Base-by-base conservation (phyloP, 192 early-diverging fungal genomes). In the Entomortierella beljakovae region DNA sequence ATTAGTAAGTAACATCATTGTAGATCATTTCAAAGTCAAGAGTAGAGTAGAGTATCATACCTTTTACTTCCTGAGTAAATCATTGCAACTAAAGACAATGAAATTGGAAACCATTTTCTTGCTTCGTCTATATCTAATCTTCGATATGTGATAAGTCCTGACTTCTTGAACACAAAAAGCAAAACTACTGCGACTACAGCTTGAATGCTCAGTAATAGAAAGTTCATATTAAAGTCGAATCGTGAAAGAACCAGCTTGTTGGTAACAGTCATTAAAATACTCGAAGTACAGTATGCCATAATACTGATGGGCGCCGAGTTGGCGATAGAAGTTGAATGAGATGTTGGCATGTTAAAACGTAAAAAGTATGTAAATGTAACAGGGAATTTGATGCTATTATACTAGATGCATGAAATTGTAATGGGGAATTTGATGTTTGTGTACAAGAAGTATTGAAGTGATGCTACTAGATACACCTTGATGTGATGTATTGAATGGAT, bases 61-160 rank as follows among this genome's bases (percentile, higher is more conserved):
- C 95, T 92, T 80, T 97, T 97, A 60, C 94, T 94, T 56, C 96
- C 98, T 23, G 96, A 97, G 84, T 98, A 98, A 63, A 99, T 93
- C 98, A 99, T 99, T 37, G 91, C 85, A 6, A 95, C 95, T 42
- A 97, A 88, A 42, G 91, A 85, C 61, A 89, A 66, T 8, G 96
- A 92, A 66, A 99, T 94, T 2, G 92, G 88, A 61, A 98, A 89
- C 96, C 96, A 92, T 56, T 87, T 89, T 34, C 71, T 85, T 37
- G 88, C 89, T 58, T 92, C 89, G n/a, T 81, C 64, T 48, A 62
- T 82, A 69, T 91, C 89, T 61, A 92, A 84, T 15, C 81, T 81
- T 43, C 92, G 91, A 82, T 87, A 93, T 58, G 89, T 85, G 67
- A 86, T 90, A 61, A 82, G 83, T 73, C 68, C 86, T 55, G 81